These are phyloP conservation scores for Vitellaria paradoxa DNA, from an alignment of 179 eudicot species.

Conservation along the genomic window DNA sequence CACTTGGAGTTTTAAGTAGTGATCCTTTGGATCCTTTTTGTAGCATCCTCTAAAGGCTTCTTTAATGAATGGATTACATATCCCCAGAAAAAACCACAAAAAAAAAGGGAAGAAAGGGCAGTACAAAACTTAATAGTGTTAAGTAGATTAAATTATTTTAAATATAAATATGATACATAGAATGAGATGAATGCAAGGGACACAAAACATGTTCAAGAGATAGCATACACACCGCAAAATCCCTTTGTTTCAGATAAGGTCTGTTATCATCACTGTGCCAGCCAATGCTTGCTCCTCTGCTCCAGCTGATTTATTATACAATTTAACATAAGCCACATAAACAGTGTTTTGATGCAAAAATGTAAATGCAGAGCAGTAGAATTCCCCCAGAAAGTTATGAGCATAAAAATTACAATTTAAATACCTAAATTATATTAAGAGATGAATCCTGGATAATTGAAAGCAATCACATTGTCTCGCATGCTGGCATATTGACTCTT, in stretches of 20 bases:
- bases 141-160: neutral
- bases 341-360: neutral
- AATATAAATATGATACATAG: no score
- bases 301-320: constrained; percentile 57
- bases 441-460: neutral
- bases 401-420: neutral
- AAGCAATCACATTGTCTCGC: neutral
- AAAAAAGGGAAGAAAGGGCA: neutral
- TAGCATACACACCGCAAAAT: constrained; percentile 61
- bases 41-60: no score
- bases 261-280: constrained; percentile 99
- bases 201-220: neutral
- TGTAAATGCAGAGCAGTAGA: neutral
- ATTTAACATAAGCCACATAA: neutral
- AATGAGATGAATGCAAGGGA: neutral
- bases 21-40: no score
- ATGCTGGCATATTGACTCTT: neutral
- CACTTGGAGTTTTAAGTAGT: no score
- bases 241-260: constrained; percentile 84
- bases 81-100: no score
- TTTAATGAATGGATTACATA: no score
- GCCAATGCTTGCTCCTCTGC: constrained; percentile 93
- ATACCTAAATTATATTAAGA: neutral
- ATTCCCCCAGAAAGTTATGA: neutral
- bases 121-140: neutral